Percentiles rank a stretch among this genome's conserved stretches.
Conservation (phyloP, 2,329 filamentous ascomycete species). For the Colletotrichum tabaci region DNA sequence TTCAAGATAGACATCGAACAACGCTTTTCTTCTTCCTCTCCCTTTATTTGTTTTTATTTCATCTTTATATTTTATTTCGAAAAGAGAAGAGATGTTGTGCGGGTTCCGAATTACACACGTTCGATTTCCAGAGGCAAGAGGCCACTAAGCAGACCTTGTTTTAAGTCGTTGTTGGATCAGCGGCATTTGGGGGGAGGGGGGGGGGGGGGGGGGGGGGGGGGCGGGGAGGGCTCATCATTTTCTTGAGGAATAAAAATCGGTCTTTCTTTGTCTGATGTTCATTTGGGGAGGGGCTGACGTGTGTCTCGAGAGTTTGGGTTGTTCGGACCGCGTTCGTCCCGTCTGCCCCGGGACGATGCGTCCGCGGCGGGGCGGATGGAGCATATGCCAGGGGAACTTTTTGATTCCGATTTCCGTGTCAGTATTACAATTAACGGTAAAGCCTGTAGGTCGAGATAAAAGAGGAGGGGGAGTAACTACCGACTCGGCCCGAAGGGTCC, state of each 20-base stretch:
- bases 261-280: too few species aligned
- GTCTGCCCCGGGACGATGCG: not conserved
- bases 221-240: too few species aligned
- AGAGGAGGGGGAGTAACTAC: not conserved
- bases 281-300: not conserved
- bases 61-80: not conserved
- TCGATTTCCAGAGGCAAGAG: not conserved
- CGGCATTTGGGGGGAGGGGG: too few species aligned
- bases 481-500: not conserved
- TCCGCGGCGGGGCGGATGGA: not conserved
- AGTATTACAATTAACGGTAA: too few species aligned
- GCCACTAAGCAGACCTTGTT: not conserved
- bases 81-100: not conserved
- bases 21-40: not conserved
- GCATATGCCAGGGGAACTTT: not conserved
- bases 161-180: not conserved
- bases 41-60: not conserved
- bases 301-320: not conserved
- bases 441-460: not conserved
- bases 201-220: too few species aligned
- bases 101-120: not conserved
- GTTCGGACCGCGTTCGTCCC: not conserved
- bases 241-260: too few species aligned
- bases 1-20: too few species aligned
- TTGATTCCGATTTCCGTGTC: not conserved